These are phyloP conservation scores for Lasiosphaeris hirsuta DNA, from an alignment of 495 filamentous ascomycete species.

Conservation along the genomic window DNA sequence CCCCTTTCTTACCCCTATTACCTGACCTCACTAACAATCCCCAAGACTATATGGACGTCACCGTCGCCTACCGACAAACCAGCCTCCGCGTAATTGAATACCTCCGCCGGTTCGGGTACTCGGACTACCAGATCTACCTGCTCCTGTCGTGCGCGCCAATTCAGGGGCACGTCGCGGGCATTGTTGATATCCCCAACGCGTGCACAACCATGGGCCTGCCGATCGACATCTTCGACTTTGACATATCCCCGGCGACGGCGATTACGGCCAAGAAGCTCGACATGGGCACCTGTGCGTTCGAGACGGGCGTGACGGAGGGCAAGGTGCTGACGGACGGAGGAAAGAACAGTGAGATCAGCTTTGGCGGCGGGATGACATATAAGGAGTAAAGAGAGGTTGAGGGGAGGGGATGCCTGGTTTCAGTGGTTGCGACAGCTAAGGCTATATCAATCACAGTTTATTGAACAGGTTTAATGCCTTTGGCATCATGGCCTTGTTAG, in stretches of 20 bases:
- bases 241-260: slow-evolving; percentile 67
- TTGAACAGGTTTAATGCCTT: no score
- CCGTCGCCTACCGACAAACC: slow-evolving; percentile 88
- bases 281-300: slow-evolving; percentile 76
- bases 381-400: slow-evolving; percentile 26
- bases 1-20: no score
- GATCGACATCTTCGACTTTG: slow-evolving; percentile 96
- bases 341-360: slow-evolving; percentile 45
- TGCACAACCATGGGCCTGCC: slow-evolving; percentile 88
- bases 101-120: slow-evolving; percentile 72
- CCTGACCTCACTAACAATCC: not conserved
- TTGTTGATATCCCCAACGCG: slow-evolving; percentile 82
- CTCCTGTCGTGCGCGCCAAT: slow-evolving; percentile 85
- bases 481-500: no score
- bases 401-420: not conserved
- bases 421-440: no score
- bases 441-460: no score
- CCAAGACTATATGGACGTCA: slow-evolving; percentile 78
- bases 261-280: slow-evolving; percentile 57
- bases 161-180: slow-evolving; percentile 89
- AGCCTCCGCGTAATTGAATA: slow-evolving; percentile 80
- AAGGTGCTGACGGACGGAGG: slow-evolving; percentile 37
- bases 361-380: slow-evolving; percentile 51
- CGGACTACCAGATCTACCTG: slow-evolving; percentile 82
- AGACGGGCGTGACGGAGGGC: slow-evolving; percentile 48